Evolutionary conservation across 768 basidiomycete genomes (phyloP), one percentile per base, ranked within the genome.

Genomic region (Boletus fagicola): DNA sequence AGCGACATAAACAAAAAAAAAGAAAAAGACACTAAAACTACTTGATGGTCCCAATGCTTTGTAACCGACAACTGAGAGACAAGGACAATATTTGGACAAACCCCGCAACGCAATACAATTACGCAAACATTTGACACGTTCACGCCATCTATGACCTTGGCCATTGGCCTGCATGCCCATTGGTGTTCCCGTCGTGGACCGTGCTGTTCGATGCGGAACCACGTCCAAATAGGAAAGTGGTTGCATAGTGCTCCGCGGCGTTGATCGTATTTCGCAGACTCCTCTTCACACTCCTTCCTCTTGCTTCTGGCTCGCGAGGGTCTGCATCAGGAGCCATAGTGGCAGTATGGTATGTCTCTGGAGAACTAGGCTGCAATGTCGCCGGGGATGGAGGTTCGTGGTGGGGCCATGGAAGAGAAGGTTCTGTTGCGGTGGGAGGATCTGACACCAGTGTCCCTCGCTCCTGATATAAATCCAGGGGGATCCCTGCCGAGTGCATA

Each of bases 181-280:
- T 63, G 43, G 54, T 49, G 24, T 60, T 62, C 39, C 59, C 64
- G 52, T 69, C 71, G 31, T 69, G 66, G 39, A 47, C 46, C 49
- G 53, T 47, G 49, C 53, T 50, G 42, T 63, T 71, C 26, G 71
- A 65, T 36, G 69, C 46, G 10, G 75, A 70, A 39, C 71, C 68
- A 30, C 85, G 78, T n/a, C 86, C 85, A 56, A 89, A 88, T 36
- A 87, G 72, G 58, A 88, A 79, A 6, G 83, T 31, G 13, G 50
- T 83, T 5, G 86, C 84, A 65, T 86, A 86, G 53, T 86, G 83
- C 65, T 90, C 88, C 12, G 89, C 88, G 36, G 82, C 84, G 54
- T 78, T 83, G 45, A 90, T 70, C 15, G 87, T 88, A 56, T 80
- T 88, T 49, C 88, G 80, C 50, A 90, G 62, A 61, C 82, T 85